Evolutionary conservation across 1,284 basidiomycete species (phyloP).

Genomic region (Marasmius sp.): DNA sequence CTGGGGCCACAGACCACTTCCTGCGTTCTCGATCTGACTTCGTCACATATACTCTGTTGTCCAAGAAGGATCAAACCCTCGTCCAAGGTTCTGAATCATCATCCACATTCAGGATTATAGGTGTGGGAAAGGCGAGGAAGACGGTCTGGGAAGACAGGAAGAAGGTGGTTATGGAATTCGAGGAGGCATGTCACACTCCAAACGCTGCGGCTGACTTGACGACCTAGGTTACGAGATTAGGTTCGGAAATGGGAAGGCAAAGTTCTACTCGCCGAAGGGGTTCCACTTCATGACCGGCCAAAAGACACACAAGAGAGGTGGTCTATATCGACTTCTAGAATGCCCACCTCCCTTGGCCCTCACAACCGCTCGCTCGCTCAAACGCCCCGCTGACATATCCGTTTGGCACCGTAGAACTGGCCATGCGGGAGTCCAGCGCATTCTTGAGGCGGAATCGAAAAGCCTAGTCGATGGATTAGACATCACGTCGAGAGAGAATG

Average conservation of each 20-base stretch:
- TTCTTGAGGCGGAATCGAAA: not conserved
- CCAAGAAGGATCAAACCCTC: not conserved
- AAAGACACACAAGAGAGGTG: not conserved
- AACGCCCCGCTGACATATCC: not conserved
- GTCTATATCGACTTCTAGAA: not conserved
- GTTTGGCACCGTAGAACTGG: constrained; percentile 4
- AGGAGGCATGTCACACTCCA: constrained; percentile 2
- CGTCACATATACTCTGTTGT: not conserved
- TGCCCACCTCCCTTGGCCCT: not conserved
- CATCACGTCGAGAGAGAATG: not conserved
- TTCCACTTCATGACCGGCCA: not conserved
- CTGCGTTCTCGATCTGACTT: not conserved
- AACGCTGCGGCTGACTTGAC: not conserved
- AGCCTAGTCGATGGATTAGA: constrained; percentile 6
- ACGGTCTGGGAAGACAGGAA: not conserved
- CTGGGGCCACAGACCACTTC: constrained; percentile 8
- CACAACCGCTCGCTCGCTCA: not conserved
- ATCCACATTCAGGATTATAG: no score
- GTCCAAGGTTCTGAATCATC: no score
- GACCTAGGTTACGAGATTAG: not conserved
- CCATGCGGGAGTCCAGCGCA: not conserved
- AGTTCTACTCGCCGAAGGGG: not conserved
- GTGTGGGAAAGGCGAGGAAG: not conserved
- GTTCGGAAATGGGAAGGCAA: not conserved
- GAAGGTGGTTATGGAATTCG: not conserved